Percentiles rank a stretch among this genome's conserved stretches.
Conservation (phyloP, 495 filamentous ascomycete species). For the Chaetomidium leptoderma region DNA sequence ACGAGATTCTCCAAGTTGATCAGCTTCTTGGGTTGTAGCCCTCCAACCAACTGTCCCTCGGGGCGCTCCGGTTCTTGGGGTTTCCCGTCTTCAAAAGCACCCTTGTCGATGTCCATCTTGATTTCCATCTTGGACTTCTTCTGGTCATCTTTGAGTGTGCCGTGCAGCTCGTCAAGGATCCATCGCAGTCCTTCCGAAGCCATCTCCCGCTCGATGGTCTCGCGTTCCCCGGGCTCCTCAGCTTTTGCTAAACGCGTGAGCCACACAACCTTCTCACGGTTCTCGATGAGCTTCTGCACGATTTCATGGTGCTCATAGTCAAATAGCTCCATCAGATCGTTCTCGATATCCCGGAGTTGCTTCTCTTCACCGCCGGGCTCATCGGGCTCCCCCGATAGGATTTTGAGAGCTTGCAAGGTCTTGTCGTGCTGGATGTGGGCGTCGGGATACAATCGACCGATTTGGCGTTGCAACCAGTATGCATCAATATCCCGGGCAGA, state of each 20-base stretch:
- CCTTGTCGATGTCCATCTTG: conserved; percentile 93
- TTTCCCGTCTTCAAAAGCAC: conserved; percentile 46
- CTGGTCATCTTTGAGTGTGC: conserved; percentile 50
- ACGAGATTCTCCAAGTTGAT: conserved; percentile 95
- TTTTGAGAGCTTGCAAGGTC: conserved; percentile 71
- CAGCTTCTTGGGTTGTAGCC: conserved; percentile 78
- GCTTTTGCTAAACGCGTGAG: conserved; percentile 82
- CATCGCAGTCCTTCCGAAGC: conserved; percentile 76
- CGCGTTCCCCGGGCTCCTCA: conserved; percentile 72
- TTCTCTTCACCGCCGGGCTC: conserved; percentile 69
- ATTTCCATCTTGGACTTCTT: conserved; percentile 71
- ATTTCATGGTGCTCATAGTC: conserved; percentile 95
- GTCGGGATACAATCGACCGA: conserved; percentile 81
- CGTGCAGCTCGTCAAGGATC: conserved; percentile 80
- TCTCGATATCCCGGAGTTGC: conserved; percentile 86
- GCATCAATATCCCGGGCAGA: conserved; percentile 88
- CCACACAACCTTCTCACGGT: conserved; percentile 91
- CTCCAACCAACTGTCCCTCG: conserved; percentile 69
- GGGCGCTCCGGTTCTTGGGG: conserved; percentile 39
- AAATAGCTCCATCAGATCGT: conserved; percentile 96
- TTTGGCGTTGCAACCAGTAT: conserved; percentile 93
- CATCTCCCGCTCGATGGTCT: conserved; percentile 83
- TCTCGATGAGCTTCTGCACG: conserved; percentile 86
- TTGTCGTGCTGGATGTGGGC: conserved; percentile 88
- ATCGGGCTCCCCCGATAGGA: conserved; percentile 69